These are phyloP conservation scores for Neurospora sp. DNA, from an alignment of 495 filamentous ascomycete species.

Conservation along the genomic window DNA sequence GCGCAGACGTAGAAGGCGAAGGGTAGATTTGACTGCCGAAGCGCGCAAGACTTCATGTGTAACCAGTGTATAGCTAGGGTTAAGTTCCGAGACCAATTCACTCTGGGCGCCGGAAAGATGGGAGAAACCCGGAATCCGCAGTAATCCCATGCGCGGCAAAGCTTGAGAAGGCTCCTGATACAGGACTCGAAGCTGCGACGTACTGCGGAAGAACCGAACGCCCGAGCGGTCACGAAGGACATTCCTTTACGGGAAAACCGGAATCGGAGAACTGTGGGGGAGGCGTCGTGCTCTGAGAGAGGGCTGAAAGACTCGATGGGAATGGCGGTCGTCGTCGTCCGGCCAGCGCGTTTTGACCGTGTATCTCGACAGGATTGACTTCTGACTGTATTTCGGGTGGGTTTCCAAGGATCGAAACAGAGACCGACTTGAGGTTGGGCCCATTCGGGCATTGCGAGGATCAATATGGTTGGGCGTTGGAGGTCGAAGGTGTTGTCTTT, in stretches of 20 bases:
- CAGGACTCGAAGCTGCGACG: slow-evolving; percentile 29
- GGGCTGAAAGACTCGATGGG: slow-evolving; percentile 25
- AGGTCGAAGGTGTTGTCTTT: background rate
- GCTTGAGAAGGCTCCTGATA: slow-evolving; percentile 24
- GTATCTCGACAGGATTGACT: slow-evolving; percentile 7
- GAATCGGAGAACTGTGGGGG: slow-evolving; percentile 57
- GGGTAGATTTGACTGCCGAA: slow-evolving; percentile 22
- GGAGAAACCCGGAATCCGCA: slow-evolving; percentile 8
- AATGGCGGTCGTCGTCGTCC: slow-evolving; percentile 3
- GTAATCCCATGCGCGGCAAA: slow-evolving; percentile 24
- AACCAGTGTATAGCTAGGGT: slow-evolving; percentile 59
- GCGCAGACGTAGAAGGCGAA: slow-evolving; percentile 29
- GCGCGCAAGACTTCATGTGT: slow-evolving; percentile 33
- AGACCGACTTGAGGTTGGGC: background rate
- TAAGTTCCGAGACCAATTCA: slow-evolving; percentile 64
- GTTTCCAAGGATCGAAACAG: background rate
- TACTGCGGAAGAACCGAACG: slow-evolving; percentile 19
- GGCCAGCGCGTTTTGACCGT: slow-evolving; percentile 6
- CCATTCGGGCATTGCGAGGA: slow-evolving; percentile 12
- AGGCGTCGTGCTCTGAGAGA: slow-evolving; percentile 47
- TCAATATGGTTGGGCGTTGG: slow-evolving; percentile 3
- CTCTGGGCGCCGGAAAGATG: slow-evolving; percentile 22
- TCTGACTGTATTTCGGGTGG: background rate
- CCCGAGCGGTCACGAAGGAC: slow-evolving; percentile 33
- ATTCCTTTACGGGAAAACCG: slow-evolving; percentile 53